phyloP scores from a whole-genome alignment of 2,329 filamentous ascomycete genomes.

The Zasmidium citrigriseum region DNA sequence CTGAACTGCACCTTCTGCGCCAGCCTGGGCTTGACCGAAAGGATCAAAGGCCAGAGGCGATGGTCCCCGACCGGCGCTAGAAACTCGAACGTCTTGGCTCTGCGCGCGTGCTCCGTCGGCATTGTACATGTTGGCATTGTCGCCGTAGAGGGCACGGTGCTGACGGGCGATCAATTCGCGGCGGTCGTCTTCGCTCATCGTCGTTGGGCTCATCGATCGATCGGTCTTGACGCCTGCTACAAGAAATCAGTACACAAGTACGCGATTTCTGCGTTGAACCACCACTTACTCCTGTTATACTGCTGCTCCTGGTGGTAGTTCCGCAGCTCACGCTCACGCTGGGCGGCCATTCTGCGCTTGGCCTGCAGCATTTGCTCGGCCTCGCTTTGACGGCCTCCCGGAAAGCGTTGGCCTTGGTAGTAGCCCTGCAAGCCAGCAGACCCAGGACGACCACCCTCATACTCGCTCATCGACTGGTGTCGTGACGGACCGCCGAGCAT shows the following conservation, averaged over 20 bases:
- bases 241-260: constrained; percentile 45
- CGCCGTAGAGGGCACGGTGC: constrained; percentile 90
- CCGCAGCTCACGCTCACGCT: constrained; percentile 97
- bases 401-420: constrained; percentile 91
- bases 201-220: constrained; percentile 78
- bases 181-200: constrained; percentile 93
- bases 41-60: constrained; percentile 81
- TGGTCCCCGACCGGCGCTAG: constrained; percentile 68
- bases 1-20: constrained; percentile 56
- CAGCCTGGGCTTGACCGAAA: constrained; percentile 56
- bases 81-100: constrained; percentile 64
- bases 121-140: constrained; percentile 66
- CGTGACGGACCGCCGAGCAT: constrained; percentile 66
- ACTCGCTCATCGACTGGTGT: constrained; percentile 83
- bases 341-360: constrained; percentile 98
- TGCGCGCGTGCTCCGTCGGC: constrained; percentile 68
- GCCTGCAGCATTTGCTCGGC: constrained; percentile 99
- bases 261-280: neutral
- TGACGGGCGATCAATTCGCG: constrained; percentile 95
- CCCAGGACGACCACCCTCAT: constrained; percentile 73
- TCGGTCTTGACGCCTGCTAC: constrained; percentile 78
- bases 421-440: constrained; percentile 85
- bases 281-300: constrained; percentile 89
- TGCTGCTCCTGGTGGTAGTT: constrained; percentile 99
- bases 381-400: constrained; percentile 80